phyloP scores from a whole-genome alignment of 2,329 filamentous ascomycete genomes.

The Hirsutella rhossiliensis region DNA sequence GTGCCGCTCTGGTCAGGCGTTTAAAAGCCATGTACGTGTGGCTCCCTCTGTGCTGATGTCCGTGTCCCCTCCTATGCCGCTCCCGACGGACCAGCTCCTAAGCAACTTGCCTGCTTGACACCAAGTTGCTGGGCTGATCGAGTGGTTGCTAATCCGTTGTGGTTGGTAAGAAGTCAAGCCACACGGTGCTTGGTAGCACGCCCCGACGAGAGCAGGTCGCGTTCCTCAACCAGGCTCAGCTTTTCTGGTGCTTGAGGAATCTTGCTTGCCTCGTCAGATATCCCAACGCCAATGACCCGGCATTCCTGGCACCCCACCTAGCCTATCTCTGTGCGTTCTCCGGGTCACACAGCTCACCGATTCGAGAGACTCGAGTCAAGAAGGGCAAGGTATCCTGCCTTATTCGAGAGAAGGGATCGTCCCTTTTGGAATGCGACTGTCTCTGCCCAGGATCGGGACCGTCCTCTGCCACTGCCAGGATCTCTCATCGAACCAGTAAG shows the following conservation, averaged over 20 bases:
- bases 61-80: not conserved
- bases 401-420: slow-evolving; percentile 9
- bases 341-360: slow-evolving; percentile 10
- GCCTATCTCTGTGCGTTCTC: slow-evolving; percentile 6
- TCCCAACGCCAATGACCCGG: slow-evolving; percentile 8
- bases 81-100: not conserved
- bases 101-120: not conserved
- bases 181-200: slow-evolving; percentile 9
- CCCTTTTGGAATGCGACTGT: slow-evolving; percentile 26
- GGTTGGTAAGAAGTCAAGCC: slow-evolving; percentile 1
- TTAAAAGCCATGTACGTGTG: slow-evolving; percentile 5
- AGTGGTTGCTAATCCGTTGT: slow-evolving; percentile 5
- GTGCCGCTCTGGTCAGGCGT: not conserved
- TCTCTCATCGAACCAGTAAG: slow-evolving; percentile 20
- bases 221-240: slow-evolving; percentile 9
- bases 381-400: slow-evolving; percentile 12
- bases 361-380: slow-evolving; percentile 8
- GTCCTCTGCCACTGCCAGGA: slow-evolving; percentile 19
- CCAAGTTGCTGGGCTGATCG: not conserved
- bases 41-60: not conserved
- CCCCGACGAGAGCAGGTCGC: slow-evolving; percentile 3
- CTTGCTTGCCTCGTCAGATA: slow-evolving; percentile 7
- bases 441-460: slow-evolving; percentile 23
- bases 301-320: slow-evolving; percentile 10
- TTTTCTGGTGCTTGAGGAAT: slow-evolving; percentile 7